Base-by-base conservation (phyloP, 352 stramenopile genomes). In the Globisporangium sylvaticum region DNA sequence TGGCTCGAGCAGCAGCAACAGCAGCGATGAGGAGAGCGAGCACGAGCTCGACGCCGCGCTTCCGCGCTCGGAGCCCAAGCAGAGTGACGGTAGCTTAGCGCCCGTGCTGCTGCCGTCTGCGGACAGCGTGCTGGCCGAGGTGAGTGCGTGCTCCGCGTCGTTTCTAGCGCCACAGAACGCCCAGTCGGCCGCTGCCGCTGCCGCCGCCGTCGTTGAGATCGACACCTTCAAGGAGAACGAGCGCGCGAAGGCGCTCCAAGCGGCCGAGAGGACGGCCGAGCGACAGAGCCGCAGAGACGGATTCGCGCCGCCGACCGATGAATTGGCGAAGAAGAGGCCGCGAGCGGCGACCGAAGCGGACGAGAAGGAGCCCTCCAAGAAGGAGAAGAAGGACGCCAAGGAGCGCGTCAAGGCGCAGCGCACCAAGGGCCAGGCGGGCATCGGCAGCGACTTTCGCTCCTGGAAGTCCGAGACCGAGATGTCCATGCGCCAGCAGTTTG, bases 391-490 rank as follows among this genome's bases (percentile, higher is more conserved):
- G 62, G 74, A 77, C 46, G 81, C 73, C 42, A 95, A 92, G 58
- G 87, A 92, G 39, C 80, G 81, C 14, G 82, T 93, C 14, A 95
- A 93, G 67, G 69, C 70, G 24, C 87, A 95, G 71, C 75, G 87
- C 10, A 53, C 79, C 25, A 87, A 82, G 32, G 85, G 87, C 32
- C 87, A 95, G 59, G 80, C 84, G 52, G 87, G 85, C 32, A 93
- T 95, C 39, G 87, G 87, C 34, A 84, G 81, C 22, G 76, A 94
- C 62, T 95, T 94, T 34, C 75, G 79, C 25, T 54, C 66, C 27
- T 95, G 87, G 87, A 90, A 92, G 62, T 87, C 79, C 29, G 87
- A 95, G 66, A 81, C 80, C 9, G 87, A 94, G 75, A 95, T 95
- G 87, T 64, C 71, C 9, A 65, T 93, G 60, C 77, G 87, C 1